Percentiles rank a stretch among this genome's conserved stretches.
These are phyloP conservation scores for Pythium rhizo-oryzae DNA, from an alignment of 352 stramenopile species.

Conservation along the genomic window DNA sequence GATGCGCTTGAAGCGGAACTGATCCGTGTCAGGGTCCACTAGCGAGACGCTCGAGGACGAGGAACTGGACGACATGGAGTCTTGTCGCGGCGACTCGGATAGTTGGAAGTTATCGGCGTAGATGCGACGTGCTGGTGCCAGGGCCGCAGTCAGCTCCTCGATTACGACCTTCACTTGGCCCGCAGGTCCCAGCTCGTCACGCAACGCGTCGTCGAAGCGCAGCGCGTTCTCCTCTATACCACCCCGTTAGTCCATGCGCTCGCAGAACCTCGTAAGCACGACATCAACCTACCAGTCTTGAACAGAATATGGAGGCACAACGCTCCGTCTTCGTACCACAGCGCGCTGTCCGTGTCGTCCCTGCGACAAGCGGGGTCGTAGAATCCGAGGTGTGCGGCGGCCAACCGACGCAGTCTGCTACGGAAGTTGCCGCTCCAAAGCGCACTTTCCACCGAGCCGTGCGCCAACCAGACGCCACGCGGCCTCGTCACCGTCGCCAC, in stretches of 20 bases:
- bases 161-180: too few relatives aligned
- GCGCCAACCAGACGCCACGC: constrained; percentile 26
- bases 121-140: constrained; percentile 13
- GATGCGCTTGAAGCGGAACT: constrained; percentile 30
- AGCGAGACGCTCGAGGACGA: constrained; percentile 10
- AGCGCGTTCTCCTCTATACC: constrained; percentile 21
- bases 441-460: constrained; percentile 22
- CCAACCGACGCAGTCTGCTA: constrained; percentile 18
- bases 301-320: constrained; percentile 25
- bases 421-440: constrained; percentile 16
- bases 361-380: constrained; percentile 26
- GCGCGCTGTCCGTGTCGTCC: constrained; percentile 11
- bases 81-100: constrained; percentile 19
- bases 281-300: constrained; percentile 16
- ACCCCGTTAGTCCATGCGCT: background rate
- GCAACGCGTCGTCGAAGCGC: constrained; percentile 23
- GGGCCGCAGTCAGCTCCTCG: too few relatives aligned
- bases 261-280: constrained; percentile 5
- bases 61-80: constrained; percentile 18
- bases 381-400: constrained; percentile 24
- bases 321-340: constrained; percentile 25
- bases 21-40: constrained; percentile 19
- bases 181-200: constrained; percentile 4
- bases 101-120: constrained; percentile 18
- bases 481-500: too few relatives aligned